Percentiles rank a stretch among this genome's conserved stretches.
phyloP scores from a whole-genome alignment of 2,329 filamentous ascomycete genomes.

The Helicocarpus griseus region DNA sequence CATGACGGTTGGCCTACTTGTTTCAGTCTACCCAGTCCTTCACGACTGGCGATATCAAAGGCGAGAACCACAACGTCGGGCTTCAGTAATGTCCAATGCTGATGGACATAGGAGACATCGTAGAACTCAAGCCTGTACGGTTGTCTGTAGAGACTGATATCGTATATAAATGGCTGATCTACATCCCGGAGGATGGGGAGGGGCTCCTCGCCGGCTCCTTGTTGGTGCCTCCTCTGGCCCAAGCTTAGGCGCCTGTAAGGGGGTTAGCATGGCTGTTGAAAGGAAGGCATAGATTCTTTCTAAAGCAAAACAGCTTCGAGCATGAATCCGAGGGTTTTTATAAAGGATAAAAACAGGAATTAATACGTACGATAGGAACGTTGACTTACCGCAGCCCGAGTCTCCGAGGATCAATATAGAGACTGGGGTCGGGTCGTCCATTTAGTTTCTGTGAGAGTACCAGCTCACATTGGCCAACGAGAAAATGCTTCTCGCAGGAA shows the following conservation, averaged over 20 bases:
- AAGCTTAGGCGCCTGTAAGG: conserved; percentile 11
- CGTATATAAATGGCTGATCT: conserved; percentile 51
- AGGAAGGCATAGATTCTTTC: no score
- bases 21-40: conserved; percentile 40
- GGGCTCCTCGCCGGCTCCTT: conserved; percentile 8
- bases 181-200: conserved; percentile 41
- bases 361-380: conserved; percentile 52
- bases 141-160: conserved; percentile 47
- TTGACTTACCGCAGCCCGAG: conserved; percentile 51
- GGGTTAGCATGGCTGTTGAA: no score
- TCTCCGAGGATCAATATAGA: conserved; percentile 48
- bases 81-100: conserved; percentile 44
- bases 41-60: conserved; percentile 48
- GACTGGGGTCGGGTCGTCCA: background rate
- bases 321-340: no score
- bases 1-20: conserved; percentile 19
- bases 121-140: conserved; percentile 47
- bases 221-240: conserved; percentile 13
- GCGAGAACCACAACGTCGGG: conserved; percentile 50
- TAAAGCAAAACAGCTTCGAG: no score
- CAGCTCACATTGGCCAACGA: background rate
- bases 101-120: conserved; percentile 48
- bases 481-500: background rate
- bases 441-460: background rate
- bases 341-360: no score